Evolutionary conservation across 2,329 filamentous ascomycete species (phyloP).

Genomic region (Fusarium sulawesiense): DNA sequence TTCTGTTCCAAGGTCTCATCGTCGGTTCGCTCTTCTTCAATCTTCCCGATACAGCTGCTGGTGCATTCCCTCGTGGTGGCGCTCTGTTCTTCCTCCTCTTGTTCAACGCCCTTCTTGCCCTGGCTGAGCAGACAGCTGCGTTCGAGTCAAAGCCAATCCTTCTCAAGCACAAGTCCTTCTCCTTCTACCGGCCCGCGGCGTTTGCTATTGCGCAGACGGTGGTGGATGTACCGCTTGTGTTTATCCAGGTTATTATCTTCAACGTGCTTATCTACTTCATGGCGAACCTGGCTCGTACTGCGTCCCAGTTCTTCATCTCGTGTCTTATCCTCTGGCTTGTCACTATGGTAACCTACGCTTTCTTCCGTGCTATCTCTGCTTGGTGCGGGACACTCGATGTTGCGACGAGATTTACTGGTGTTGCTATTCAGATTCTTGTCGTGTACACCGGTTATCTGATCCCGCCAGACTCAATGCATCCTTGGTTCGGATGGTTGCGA

Average conservation of each 20-base stretch:
- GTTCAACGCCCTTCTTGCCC: conserved; percentile 73
- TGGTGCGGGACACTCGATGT: conserved; percentile 70
- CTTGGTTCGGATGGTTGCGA: conserved; percentile 74
- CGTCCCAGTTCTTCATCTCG: conserved; percentile 75
- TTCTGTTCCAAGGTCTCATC: conserved; percentile 78
- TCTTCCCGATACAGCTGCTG: conserved; percentile 66
- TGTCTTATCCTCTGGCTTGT: conserved; percentile 70
- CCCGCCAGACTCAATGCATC: conserved; percentile 64
- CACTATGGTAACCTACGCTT: conserved; percentile 67
- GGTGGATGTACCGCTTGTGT: conserved; percentile 70
- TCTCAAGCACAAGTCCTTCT: conserved; percentile 76
- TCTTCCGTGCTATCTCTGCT: conserved; percentile 70
- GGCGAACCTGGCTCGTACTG: conserved; percentile 73
- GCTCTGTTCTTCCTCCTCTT: conserved; percentile 63
- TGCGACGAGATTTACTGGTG: conserved; percentile 68
- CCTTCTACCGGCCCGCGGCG: conserved; percentile 71
- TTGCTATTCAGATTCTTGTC: conserved; percentile 71
- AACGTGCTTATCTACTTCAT: conserved; percentile 82
- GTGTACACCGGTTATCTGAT: conserved; percentile 77
- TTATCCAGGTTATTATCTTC: conserved; percentile 74
- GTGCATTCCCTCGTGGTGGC: conserved; percentile 69
- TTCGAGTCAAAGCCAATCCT: conserved; percentile 74
- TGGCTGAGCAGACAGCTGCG: conserved; percentile 76
- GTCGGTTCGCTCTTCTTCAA: conserved; percentile 85
- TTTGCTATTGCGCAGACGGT: conserved; percentile 68